Base-by-base conservation (phyloP, 352 stramenopile genomes). In the Thraustochytrium sp. region DNA sequence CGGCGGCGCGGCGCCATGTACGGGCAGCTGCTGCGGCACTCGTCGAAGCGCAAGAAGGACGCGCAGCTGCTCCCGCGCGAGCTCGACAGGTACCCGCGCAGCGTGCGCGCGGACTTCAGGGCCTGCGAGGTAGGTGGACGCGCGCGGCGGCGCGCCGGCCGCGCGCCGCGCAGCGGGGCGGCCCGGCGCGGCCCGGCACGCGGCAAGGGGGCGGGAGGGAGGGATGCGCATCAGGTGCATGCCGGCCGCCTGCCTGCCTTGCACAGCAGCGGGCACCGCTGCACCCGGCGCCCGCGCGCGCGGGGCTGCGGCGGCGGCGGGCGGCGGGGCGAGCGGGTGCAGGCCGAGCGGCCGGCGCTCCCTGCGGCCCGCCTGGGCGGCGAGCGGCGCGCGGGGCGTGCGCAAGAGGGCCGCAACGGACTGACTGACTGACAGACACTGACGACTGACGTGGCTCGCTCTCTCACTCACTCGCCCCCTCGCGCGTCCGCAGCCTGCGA, bases 51-150 rank as follows among this genome's bases (percentile, higher is more conserved):
- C 59, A 72, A 72, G 26, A 72, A 72, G 59, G 59, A 72, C 26
- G 59, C 36, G 59, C 59, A 72, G 59, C 59, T 72, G 36, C 59
- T 72, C 23, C 65, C 65, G 65, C 65, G 65, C 65, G 65, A 77
- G 65, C 65, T 77, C 42, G 65, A 77, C 65, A 18, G 65, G 11
- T 77, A 77, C 65, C 65, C 65, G 42, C 65, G 42, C 18, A 37
- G 23, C 40, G 65, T 77, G 65, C 29, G 42, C 29, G 65, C 49
- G 9, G 65, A 77, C 65, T 77, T 77, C 49, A 21, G 65, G 13
- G 49, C 42, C 37, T 77, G 65, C 46, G 59, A 72, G 59, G 59
- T 72, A 44, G 46, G 59, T 72, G 48, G 16, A n/a, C 18, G 48
- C 48, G 16, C 48, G 48, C 48, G 48, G 16, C 18, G 16, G 16